A percentile compares a stretch with the other conserved stretches of the same genome.
Evolutionary conservation across 1,284 basidiomycete genomes (phyloP).

Genomic region (Trametes sp.): DNA sequence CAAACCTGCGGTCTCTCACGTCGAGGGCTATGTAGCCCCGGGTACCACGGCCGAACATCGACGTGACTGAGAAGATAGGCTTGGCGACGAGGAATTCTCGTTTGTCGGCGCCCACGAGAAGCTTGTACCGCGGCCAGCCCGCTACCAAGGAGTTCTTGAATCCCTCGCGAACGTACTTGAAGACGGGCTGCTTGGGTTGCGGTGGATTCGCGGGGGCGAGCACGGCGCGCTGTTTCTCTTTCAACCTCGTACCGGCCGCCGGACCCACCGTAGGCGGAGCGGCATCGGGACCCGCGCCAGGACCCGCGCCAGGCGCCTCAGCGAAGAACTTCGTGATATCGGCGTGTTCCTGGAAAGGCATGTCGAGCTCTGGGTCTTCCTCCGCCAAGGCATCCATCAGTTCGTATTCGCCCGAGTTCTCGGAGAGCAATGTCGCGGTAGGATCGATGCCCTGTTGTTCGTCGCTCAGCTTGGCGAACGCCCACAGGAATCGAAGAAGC

Average conservation of each 20-base stretch:
- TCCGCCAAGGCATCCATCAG: conserved; percentile 8
- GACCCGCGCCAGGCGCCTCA: no score
- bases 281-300: background rate
- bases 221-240: background rate
- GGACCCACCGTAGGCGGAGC: background rate
- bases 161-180: conserved; percentile 15
- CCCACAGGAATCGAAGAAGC: conserved; percentile 24
- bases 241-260: background rate
- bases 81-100: conserved; percentile 11
- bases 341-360: background rate
- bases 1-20: background rate
- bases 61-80: background rate
- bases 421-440: background rate
- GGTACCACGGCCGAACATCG: conserved; percentile 18
- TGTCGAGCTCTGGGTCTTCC: background rate
- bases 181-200: background rate
- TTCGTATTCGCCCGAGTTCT: conserved; percentile 4
- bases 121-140: conserved; percentile 10
- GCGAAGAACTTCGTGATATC: background rate
- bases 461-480: conserved; percentile 11
- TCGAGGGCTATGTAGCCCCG: conserved; percentile 17
- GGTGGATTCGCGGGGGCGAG: conserved; percentile 2
- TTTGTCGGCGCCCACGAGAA: conserved; percentile 1
- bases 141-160: conserved; percentile 10
- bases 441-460: conserved; percentile 23